A percentile compares a stretch with the other conserved stretches of the same genome.
Evolutionary conservation across 257 asterid genomes (phyloP).

Genomic region (Scutellaria galericulata): DNA sequence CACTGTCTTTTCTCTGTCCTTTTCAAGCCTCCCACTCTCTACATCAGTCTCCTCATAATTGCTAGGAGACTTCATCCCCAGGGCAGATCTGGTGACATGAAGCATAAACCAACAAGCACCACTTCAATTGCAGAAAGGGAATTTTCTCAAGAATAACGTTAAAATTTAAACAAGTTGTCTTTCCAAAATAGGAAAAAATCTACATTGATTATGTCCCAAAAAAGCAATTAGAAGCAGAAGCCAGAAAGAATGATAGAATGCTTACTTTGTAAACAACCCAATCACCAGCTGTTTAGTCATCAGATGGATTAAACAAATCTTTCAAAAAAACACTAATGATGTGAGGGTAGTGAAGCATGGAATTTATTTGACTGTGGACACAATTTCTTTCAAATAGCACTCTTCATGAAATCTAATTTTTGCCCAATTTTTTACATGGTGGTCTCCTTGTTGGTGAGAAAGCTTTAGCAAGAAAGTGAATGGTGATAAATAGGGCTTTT

Average conservation of each 20-base stretch:
- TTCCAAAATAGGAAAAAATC: slow-evolving; percentile 7
- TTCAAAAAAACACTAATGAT: neutral
- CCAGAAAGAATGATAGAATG: neutral
- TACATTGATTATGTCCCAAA: slow-evolving; percentile 3
- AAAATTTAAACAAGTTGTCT: neutral
- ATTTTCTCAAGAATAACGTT: neutral
- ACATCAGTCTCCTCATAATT: slow-evolving; percentile 60
- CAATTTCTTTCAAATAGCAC: neutral
- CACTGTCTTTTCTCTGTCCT: slow-evolving; percentile 51
- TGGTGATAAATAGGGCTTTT: slow-evolving; percentile 5
- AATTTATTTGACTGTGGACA: slow-evolving; percentile 16
- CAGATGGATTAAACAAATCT: slow-evolving; percentile 12
- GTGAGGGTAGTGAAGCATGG: neutral
- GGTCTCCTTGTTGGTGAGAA: neutral
- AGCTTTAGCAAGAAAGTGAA: slow-evolving; percentile 17
- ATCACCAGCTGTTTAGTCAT: neutral
- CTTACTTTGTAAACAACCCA: slow-evolving; percentile 11
- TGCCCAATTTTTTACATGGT: neutral
- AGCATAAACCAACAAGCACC: slow-evolving; percentile 28
- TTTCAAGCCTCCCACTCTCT: slow-evolving; percentile 65
- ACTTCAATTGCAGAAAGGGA: slow-evolving; percentile 8
- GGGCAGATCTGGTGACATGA: slow-evolving; percentile 47
- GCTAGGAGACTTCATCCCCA: slow-evolving; percentile 54
- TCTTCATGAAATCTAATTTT: neutral
- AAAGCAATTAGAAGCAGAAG: slow-evolving; percentile 21